phyloP scores from a whole-genome alignment of 1,284 basidiomycete species.

The Sanghuangporus baumii region DNA sequence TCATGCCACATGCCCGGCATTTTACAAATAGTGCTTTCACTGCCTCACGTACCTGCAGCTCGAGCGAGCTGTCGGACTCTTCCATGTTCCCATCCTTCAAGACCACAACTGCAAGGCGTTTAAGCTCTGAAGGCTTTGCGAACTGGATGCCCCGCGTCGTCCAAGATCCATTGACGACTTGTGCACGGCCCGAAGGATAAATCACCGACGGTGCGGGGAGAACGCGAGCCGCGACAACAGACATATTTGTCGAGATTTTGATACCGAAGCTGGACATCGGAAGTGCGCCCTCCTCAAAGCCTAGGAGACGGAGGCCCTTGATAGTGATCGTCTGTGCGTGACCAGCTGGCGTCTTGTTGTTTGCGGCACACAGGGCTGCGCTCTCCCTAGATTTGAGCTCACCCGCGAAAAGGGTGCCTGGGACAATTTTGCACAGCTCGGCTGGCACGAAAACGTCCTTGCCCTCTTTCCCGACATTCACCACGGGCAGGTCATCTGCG shows the following conservation, averaged over 20 bases:
- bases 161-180: slow-evolving; percentile 56
- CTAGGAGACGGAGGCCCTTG: slow-evolving; percentile 50
- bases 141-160: slow-evolving; percentile 47
- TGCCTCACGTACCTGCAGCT: slow-evolving; percentile 29
- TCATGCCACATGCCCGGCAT: not conserved
- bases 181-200: slow-evolving; percentile 43
- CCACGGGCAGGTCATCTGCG: slow-evolving; percentile 49
- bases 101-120: not conserved
- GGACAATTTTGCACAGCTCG: slow-evolving; percentile 60
- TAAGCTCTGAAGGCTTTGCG: not conserved
- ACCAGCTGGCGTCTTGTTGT: not conserved
- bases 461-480: slow-evolving; percentile 44
- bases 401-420: slow-evolving; percentile 48
- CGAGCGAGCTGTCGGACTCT: slow-evolving; percentile 25
- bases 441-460: slow-evolving; percentile 50
- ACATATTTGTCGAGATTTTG: slow-evolving; percentile 47
- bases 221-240: slow-evolving; percentile 52
- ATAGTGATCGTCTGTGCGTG: slow-evolving; percentile 45
- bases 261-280: slow-evolving; percentile 50
- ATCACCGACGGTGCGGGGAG: slow-evolving; percentile 50
- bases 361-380: not conserved
- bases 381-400: slow-evolving; percentile 39
- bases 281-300: slow-evolving; percentile 33
- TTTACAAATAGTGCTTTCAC: not conserved
- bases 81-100: not conserved